Percentiles rank a stretch among this genome's conserved stretches.
phyloP scores from a whole-genome alignment of 1,284 basidiomycete species.

The Puccinia sorghi region DNA sequence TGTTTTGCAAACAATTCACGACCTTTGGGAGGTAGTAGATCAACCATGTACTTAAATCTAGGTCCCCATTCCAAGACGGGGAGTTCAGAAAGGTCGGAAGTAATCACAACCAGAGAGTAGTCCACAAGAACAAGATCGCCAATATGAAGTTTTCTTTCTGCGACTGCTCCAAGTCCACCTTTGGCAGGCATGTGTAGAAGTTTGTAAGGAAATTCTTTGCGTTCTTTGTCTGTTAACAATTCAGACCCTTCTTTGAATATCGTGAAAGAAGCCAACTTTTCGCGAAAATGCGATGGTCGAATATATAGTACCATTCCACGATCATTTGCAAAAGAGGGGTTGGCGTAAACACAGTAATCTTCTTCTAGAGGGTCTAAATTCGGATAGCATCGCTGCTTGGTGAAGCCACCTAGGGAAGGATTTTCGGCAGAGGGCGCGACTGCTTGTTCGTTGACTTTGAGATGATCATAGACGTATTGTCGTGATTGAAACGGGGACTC shows the following conservation, averaged over 20 bases:
- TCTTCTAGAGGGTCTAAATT: not conserved
- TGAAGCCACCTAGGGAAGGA: constrained; percentile 30
- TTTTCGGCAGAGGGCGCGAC: constrained; percentile 6
- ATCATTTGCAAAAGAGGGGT: constrained; percentile 19
- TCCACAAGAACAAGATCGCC: constrained; percentile 27
- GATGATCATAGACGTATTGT: constrained; percentile 11
- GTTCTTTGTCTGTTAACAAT: constrained; percentile 4
- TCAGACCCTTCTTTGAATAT: constrained; percentile 11
- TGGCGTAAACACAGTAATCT: constrained; percentile 31
- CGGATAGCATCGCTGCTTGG: constrained; percentile 33
- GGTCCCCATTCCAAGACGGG: not conserved
- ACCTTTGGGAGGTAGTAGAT: constrained; percentile 33
- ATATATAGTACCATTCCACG: constrained; percentile 45
- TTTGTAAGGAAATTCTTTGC: constrained; percentile 20
- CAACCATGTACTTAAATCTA: constrained; percentile 40
- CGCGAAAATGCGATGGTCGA: constrained; percentile 3
- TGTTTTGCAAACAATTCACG: constrained; percentile 39
- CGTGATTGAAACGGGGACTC: constrained; percentile 16
- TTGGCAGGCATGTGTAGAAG: constrained; percentile 28
- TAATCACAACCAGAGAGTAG: constrained; percentile 19
- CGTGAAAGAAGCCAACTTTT: constrained; percentile 18
- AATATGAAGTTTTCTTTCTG: constrained; percentile 5
- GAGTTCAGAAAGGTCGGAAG: not conserved
- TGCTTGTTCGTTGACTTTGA: not conserved
- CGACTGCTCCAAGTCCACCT: constrained; percentile 37